Percentiles rank a stretch among this genome's conserved stretches.
phyloP scores from a whole-genome alignment of 192 early-diverging fungal genomes.

The Irineochytrium annulatum region DNA sequence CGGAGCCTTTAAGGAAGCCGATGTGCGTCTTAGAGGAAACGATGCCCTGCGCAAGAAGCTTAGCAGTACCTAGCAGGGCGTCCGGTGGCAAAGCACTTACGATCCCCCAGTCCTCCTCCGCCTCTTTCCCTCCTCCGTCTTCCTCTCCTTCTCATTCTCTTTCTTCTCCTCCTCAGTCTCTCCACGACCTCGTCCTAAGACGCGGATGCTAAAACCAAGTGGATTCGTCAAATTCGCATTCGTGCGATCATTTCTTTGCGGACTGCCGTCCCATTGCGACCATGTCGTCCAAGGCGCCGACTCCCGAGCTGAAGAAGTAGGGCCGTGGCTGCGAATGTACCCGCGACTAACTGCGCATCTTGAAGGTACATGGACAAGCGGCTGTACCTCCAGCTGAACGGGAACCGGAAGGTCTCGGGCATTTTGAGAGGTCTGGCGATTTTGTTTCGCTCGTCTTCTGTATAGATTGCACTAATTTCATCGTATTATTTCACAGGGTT shows the following conservation, averaged over 20 bases:
- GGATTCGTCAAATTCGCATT: no score
- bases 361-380: slow-evolving; percentile 87
- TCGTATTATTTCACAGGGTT: slow-evolving; percentile 54
- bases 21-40: slow-evolving; percentile 12
- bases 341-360: background rate
- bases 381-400: slow-evolving; percentile 87
- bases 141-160: background rate
- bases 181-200: no score
- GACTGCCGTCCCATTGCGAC: no score
- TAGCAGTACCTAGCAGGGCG: background rate
- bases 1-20: slow-evolving; percentile 4
- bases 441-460: background rate
- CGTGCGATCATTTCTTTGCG: no score
- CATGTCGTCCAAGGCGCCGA: slow-evolving; percentile 55
- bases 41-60: slow-evolving; percentile 1
- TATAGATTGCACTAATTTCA: background rate
- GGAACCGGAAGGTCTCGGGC: slow-evolving; percentile 85
- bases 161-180: background rate
- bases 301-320: slow-evolving; percentile 63
- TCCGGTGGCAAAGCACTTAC: background rate
- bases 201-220: no score
- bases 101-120: slow-evolving; percentile 6
- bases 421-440: slow-evolving; percentile 72
- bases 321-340: background rate
- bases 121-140: background rate